Evolutionary conservation across 192 early-diverging fungal species (phyloP), one percentile per base, ranked within the genome.

Genomic region (Coemansia sp.): DNA sequence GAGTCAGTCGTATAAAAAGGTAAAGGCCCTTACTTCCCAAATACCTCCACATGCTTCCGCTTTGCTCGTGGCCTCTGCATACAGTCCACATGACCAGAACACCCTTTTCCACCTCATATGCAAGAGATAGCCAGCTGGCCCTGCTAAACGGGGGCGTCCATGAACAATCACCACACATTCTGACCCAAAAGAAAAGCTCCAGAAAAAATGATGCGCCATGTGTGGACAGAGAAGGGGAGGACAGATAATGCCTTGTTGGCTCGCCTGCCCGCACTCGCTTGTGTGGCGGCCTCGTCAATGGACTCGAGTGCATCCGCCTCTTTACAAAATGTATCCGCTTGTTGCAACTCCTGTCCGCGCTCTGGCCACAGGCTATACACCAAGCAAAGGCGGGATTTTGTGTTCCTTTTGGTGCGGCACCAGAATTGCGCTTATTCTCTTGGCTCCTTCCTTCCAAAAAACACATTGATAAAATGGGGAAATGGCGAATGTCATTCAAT

Each of bases 281-380:
- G 29, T 55, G 53, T 55, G 53, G 53, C 53, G 53, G 53, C 53
- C 53, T 55, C 27, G 14, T 55, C 15, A 55, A 55, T 55, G 53
- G 25, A 29, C 29, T 45, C 41, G 41, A 45, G 41, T 15, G 41
- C 41, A 45, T 45, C 41, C 41, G 41, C 41, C 41, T 12, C 41
- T n/a, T 45, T n/a, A n/a, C 41, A 45, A 45, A 45, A 45, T 3
- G 41, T 45, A n/a, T n/a, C 11, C 5, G 41, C 41, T 45, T 45
- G 41, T 45, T 45, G 41, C 14, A 15, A 45, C 15, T n/a, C 15
- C 41, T 45, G 41, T 45, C 41, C 14, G 41, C 15, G 41, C 41
- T 15, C 41, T 45, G 41, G 41, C 41, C 41, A 45, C 15, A 45
- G 32, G 32, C 6, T 35, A 35, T 35, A 8, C 32, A 35, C 32